These are phyloP conservation scores for Brassica incana DNA, from an alignment of 345 rosid genomes.

Conservation along the genomic window DNA sequence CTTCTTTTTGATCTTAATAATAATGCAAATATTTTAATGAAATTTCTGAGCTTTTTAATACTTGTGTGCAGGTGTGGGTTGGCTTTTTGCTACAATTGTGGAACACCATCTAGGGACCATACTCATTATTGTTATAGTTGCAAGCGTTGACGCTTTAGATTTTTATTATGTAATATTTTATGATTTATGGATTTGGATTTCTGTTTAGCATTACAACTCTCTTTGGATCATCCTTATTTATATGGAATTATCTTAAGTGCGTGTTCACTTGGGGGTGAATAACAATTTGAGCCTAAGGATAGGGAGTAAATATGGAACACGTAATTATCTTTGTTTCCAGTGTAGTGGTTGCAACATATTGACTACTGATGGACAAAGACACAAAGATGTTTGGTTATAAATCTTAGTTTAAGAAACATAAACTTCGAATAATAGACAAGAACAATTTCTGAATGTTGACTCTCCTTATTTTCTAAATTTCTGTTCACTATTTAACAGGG, in stretches of 20 bases:
- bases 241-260: not conserved
- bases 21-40: not conserved
- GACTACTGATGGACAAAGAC: too few species aligned
- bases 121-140: conserved; percentile 21
- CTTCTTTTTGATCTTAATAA: not conserved
- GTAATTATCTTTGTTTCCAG: not conserved
- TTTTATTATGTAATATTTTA: not conserved
- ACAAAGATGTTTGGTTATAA: too few species aligned
- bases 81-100: conserved; percentile 54
- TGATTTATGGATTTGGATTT: not conserved
- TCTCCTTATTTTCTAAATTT: not conserved
- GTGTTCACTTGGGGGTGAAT: not conserved
- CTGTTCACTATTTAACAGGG: not conserved
- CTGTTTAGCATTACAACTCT: not conserved
- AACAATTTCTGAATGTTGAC: not conserved
- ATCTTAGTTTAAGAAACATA: too few species aligned
- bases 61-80: conserved; percentile 44
- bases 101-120: conserved; percentile 1
- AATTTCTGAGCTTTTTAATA: not conserved
- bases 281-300: not conserved
- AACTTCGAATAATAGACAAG: not conserved
- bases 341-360: not conserved
- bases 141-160: conserved; percentile 9
- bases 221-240: not conserved
- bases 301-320: not conserved